Conservation (phyloP, 2,329 filamentous ascomycete genomes). For the Dothistroma septosporum region DNA sequence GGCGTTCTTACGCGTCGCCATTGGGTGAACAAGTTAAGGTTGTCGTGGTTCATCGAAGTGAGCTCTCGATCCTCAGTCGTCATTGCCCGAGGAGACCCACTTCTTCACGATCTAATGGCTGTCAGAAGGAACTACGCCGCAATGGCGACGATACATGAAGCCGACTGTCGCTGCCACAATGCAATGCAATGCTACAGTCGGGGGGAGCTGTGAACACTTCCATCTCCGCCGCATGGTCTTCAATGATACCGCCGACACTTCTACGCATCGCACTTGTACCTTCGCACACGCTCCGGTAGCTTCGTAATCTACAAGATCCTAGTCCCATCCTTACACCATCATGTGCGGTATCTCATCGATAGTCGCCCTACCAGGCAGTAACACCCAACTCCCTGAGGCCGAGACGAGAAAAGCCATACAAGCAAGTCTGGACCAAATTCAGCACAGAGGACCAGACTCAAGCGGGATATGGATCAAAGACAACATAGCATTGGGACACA, state of each 20-base stretch:
- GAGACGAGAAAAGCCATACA: not conserved
- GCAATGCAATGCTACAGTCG: too few relatives aligned
- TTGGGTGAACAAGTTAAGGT: not conserved
- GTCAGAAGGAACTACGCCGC: not conserved
- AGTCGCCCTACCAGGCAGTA: not conserved
- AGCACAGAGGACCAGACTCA: conserved; percentile 41
- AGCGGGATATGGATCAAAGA: conserved; percentile 45
- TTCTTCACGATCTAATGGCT: not conserved
- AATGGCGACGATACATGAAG: too few relatives aligned
- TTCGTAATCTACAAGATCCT: too few relatives aligned
- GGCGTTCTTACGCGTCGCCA: not conserved
- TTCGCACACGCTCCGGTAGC: too few relatives aligned
- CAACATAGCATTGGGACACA: conserved; percentile 48
- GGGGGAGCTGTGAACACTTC: too few relatives aligned
- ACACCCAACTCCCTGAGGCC: not conserved
- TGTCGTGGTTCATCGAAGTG: not conserved
- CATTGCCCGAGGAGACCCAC: not conserved
- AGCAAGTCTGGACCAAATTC: conserved; percentile 6
- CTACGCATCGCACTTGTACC: too few relatives aligned
- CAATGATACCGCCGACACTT: too few relatives aligned
- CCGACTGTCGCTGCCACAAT: too few relatives aligned
- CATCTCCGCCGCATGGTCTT: too few relatives aligned
- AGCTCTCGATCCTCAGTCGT: not conserved
- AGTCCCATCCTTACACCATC: not conserved
- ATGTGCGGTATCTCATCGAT: conserved; percentile 8